Conservation (phyloP, 805 yeast genomes). For the Candida michaelii region DNA sequence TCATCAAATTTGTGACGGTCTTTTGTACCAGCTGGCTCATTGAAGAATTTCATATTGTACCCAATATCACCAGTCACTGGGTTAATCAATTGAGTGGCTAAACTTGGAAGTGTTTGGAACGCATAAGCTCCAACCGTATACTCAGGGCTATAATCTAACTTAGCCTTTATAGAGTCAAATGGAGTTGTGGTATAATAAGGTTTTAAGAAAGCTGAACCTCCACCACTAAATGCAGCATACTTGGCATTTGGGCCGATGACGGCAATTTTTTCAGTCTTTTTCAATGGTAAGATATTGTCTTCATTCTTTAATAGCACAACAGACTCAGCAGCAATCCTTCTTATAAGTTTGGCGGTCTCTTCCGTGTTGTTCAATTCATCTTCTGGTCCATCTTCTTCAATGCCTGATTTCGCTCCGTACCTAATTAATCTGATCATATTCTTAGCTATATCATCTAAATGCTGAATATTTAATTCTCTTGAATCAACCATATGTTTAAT, state of each 20-base stretch:
- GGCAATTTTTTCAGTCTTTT: slow-evolving; percentile 30
- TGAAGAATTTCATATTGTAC: slow-evolving; percentile 22
- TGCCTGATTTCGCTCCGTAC: slow-evolving; percentile 20
- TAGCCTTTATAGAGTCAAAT: slow-evolving; percentile 19
- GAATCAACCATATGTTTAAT: slow-evolving; percentile 25
- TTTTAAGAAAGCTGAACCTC: slow-evolving; percentile 32
- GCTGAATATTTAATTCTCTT: slow-evolving; percentile 24
- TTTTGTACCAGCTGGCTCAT: slow-evolving; percentile 15
- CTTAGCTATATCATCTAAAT: slow-evolving; percentile 28
- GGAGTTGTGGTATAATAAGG: slow-evolving; percentile 30
- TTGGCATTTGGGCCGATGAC: slow-evolving; percentile 36
- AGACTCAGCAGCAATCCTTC: slow-evolving; percentile 25
- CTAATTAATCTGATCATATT: slow-evolving; percentile 26
- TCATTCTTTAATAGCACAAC: slow-evolving; percentile 30
- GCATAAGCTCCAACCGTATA: slow-evolving; percentile 32
- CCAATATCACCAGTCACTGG: slow-evolving; percentile 25
- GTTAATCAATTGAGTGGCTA: slow-evolving; percentile 21
- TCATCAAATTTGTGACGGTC: slow-evolving; percentile 21
- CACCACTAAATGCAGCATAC: slow-evolving; percentile 29
- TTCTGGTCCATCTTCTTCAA: slow-evolving; percentile 24
- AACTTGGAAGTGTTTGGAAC: slow-evolving; percentile 29
- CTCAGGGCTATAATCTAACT: slow-evolving; percentile 18
- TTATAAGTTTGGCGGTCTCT: slow-evolving; percentile 22
- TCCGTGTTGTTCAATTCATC: slow-evolving; percentile 23
- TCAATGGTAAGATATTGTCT: slow-evolving; percentile 28